Evolutionary conservation across 805 yeast genomes (phyloP), one percentile per base, ranked within the genome.

Genomic region (Zygotorulaspora florentina): DNA sequence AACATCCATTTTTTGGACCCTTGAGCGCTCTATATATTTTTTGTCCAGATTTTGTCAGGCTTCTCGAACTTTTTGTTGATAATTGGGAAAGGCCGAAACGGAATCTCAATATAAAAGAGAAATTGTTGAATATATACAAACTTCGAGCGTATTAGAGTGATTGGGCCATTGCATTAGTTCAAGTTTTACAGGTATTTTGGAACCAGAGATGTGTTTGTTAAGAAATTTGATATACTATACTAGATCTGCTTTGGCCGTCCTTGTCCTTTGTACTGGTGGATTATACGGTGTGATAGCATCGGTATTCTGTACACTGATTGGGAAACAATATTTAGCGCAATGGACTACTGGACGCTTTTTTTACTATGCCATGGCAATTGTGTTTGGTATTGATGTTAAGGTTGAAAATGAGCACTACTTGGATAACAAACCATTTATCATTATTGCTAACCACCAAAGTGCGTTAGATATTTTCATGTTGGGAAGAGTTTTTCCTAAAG

Each of bases 381-480:
- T 82, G 3, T 66, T 90, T 67, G 90, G 95, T 1, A 72, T 90
- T 53, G 81, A 74, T 52, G 80, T 91, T 48, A 77, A 75, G 44
- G 70, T 93, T 46, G 79, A 79, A 47, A 81, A 85, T 57, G 87
- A 82, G 39, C 79, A 84, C 45, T 68, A 75, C 46, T 62, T 87
- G 45, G 66, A 72, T 3, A 64, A 72, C 7, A 59, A 76, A 34
- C 98, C 98, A 3, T 95, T 89, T 3, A 78, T 91, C 47, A 74
- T 86, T 42, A 72, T 91, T 3, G 80, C 93, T 9, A 91, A 91
- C 69, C 99, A 91, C 71, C 99, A 91, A 71, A 80, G 93, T 27
- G 88, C 87, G 27, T 68, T 93, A 53, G 99, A 93, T 64, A 80
- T 93, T 47, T 73, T 85, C 41, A 68, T 90, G 48, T 72, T 93